These are phyloP conservation scores for Vaccinium darrowii DNA, from an alignment of 148 eudicot genomes.

Conservation along the genomic window DNA sequence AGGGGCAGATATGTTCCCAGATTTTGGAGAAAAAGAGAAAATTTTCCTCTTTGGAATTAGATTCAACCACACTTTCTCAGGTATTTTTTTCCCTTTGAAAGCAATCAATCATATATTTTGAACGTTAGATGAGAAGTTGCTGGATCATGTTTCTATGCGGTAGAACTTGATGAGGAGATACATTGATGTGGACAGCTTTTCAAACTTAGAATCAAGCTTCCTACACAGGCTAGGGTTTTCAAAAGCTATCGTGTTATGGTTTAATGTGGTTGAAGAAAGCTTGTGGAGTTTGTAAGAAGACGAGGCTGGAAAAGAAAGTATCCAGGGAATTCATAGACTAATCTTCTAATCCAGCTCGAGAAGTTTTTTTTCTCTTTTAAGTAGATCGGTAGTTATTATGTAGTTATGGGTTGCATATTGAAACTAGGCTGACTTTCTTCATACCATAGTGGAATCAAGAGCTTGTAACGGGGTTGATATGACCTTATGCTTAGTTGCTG, in stretches of 20 bases:
- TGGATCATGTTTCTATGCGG: neutral
- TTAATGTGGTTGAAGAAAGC: neutral
- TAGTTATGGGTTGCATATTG: neutral
- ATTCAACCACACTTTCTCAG: slow-evolving; percentile 59
- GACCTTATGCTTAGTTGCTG: neutral
- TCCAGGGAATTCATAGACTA: no score
- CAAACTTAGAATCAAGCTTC: slow-evolving; percentile 2
- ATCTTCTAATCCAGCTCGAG: no score
- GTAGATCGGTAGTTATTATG: neutral
- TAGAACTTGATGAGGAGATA: neutral
- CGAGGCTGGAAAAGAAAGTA: neutral
- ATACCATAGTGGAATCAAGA: neutral
- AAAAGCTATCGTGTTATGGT: neutral
- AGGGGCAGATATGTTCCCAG: slow-evolving; percentile 60
- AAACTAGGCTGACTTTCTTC: neutral
- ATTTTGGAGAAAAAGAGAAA: slow-evolving; percentile 74
- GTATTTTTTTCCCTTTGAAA: slow-evolving; percentile 28
- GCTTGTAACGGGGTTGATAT: neutral
- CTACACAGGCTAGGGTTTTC: neutral
- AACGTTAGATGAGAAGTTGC: neutral
- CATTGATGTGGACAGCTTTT: neutral
- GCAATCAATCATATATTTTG: neutral
- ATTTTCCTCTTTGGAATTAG: slow-evolving; percentile 58
- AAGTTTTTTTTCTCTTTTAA: no score
- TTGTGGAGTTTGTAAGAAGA: neutral